Evolutionary conservation across 768 basidiomycete species (phyloP).

Genomic region (Leccinum disarticulatum): DNA sequence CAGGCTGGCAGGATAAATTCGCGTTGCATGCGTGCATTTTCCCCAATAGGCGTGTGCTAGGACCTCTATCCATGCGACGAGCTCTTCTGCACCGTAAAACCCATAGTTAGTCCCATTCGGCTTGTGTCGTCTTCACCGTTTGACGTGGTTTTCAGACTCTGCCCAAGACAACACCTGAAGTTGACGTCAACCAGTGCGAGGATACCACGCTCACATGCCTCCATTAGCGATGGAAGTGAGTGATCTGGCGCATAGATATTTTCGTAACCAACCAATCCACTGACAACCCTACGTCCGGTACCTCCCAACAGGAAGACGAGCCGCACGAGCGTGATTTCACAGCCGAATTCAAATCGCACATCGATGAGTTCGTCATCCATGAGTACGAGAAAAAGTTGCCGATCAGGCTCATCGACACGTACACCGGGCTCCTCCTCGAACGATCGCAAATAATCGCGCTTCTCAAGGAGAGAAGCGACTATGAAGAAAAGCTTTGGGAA

Average conservation of each 20-base stretch:
- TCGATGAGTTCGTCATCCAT: slow-evolving; percentile 16
- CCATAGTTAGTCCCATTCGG: background rate
- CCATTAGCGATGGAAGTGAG: slow-evolving; percentile 7
- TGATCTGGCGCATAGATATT: background rate
- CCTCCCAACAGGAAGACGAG: background rate
- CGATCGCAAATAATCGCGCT: slow-evolving; percentile 16
- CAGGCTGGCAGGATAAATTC: background rate
- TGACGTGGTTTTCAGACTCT: background rate
- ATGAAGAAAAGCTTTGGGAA: slow-evolving; percentile 2
- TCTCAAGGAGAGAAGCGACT: slow-evolving; percentile 18
- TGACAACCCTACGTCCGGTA: background rate
- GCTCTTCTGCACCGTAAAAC: background rate
- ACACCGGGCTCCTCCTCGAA: slow-evolving; percentile 25
- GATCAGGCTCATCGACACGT: slow-evolving; percentile 26
- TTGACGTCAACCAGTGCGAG: background rate
- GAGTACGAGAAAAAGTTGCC: slow-evolving; percentile 21
- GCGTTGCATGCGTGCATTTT: background rate
- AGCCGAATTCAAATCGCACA: slow-evolving; percentile 13
- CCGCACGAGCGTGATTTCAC: slow-evolving; percentile 4
- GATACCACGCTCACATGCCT: background rate
- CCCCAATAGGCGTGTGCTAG: background rate
- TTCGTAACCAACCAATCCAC: background rate
- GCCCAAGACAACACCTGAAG: background rate
- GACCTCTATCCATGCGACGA: background rate
- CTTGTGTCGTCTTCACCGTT: background rate